Evolutionary conservation across 1,139 yeast species (phyloP).

Genomic region (Torulaspora globosa): DNA sequence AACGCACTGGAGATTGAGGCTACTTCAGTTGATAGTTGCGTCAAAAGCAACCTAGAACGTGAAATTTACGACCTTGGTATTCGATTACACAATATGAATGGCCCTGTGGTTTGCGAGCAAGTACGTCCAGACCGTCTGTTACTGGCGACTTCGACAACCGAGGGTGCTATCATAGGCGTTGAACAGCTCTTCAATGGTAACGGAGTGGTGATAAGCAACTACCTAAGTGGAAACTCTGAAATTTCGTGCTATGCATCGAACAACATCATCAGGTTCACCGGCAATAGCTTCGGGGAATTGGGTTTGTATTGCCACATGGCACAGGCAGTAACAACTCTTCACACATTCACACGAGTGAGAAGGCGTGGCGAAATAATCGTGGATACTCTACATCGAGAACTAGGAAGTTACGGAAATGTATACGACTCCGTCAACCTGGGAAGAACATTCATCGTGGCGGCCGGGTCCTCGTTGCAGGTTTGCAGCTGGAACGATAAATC

Average conservation of each 20-base stretch:
- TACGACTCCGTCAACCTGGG: slow-evolving; percentile 12
- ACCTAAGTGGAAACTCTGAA: not conserved
- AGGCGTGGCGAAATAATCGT: not conserved
- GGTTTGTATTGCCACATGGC: slow-evolving; percentile 6
- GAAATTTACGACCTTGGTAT: not conserved
- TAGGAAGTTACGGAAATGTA: slow-evolving; percentile 7
- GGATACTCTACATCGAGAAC: not conserved
- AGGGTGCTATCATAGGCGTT: not conserved
- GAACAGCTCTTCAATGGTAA: not conserved
- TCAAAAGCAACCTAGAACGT: not conserved
- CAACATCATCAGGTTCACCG: slow-evolving; percentile 1
- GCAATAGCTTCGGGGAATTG: not conserved
- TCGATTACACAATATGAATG: not conserved
- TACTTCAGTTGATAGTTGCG: not conserved
- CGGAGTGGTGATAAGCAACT: not conserved
- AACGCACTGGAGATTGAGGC: slow-evolving; percentile 11
- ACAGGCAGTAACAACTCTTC: not conserved
- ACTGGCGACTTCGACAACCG: not conserved
- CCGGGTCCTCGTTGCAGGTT: slow-evolving; percentile 2
- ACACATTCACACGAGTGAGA: slow-evolving; percentile 5
- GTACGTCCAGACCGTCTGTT: not conserved
- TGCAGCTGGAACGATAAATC: slow-evolving; percentile 2
- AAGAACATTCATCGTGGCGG: slow-evolving; percentile 9
- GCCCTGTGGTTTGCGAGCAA: not conserved
- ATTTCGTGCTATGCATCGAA: not conserved